Percentiles rank a stretch among this genome's conserved stretches.
These are phyloP conservation scores for Tolypocladium sp. DNA, from an alignment of 2,329 filamentous ascomycete genomes.

Conservation along the genomic window DNA sequence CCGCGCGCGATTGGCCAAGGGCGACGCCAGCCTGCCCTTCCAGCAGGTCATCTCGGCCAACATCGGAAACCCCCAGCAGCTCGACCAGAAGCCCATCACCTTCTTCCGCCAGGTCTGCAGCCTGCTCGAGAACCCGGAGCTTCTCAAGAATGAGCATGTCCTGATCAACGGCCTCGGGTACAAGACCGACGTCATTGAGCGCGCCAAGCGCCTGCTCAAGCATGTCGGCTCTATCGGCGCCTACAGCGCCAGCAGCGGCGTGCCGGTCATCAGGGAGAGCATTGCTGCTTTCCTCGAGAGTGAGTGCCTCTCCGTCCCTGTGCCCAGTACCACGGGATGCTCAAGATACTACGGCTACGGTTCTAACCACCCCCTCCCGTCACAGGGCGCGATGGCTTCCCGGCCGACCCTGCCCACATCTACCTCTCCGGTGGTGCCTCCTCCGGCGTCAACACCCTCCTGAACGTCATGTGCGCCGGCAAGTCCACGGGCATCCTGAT, in stretches of 20 bases:
- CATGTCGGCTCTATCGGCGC: slow-evolving; percentile 87
- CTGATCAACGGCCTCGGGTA: slow-evolving; percentile 71
- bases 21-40: slow-evolving; percentile 62
- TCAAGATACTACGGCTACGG: not conserved
- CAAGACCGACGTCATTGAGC: slow-evolving; percentile 78
- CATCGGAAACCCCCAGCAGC: slow-evolving; percentile 97
- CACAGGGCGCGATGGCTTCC: slow-evolving; percentile 74
- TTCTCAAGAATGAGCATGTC: slow-evolving; percentile 78
- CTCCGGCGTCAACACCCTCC: slow-evolving; percentile 86
- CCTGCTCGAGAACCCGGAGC: slow-evolving; percentile 77
- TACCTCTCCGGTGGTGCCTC: slow-evolving; percentile 91
- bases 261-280: slow-evolving; percentile 76
- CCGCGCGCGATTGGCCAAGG: slow-evolving; percentile 60
- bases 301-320: slow-evolving; percentile 29
- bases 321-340: not conserved
- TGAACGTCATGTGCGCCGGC: slow-evolving; percentile 77
- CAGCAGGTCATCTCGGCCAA: slow-evolving; percentile 90
- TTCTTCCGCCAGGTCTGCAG: slow-evolving; percentile 97
- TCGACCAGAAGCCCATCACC: slow-evolving; percentile 98
- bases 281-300: slow-evolving; percentile 89
- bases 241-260: slow-evolving; percentile 91
- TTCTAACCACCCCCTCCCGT: not conserved
- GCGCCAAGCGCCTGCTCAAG: slow-evolving; percentile 71
- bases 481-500: slow-evolving; percentile 77
- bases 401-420: slow-evolving; percentile 70